Conservation (phyloP, 2,329 filamentous ascomycete genomes). For the Emergomyces africanus region DNA sequence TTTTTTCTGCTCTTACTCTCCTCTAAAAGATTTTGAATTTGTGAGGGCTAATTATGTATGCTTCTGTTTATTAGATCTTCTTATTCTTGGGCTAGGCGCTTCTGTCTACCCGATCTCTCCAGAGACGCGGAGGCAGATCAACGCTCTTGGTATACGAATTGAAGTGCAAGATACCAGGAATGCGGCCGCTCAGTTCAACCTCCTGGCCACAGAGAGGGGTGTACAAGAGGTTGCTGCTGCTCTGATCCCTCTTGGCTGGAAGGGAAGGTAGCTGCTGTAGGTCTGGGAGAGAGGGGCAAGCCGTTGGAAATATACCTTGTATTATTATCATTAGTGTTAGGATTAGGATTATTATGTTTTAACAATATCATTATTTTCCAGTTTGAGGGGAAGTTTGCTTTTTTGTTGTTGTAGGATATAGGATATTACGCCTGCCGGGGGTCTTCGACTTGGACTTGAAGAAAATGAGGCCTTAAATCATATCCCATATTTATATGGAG, state of each 20-base stretch:
- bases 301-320: background rate
- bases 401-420: too few species aligned
- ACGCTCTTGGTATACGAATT: slow-evolving; percentile 66
- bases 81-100: slow-evolving; percentile 78
- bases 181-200: slow-evolving; percentile 85
- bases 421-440: too few species aligned
- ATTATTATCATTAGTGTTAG: background rate
- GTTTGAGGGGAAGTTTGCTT: too few species aligned
- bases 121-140: slow-evolving; percentile 57
- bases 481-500: too few species aligned
- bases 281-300: background rate
- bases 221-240: slow-evolving; percentile 76
- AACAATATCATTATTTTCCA: background rate
- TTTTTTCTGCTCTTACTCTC: background rate
- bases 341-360: background rate
- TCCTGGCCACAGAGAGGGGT: slow-evolving; percentile 87
- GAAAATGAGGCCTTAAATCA: too few species aligned
- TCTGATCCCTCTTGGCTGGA: slow-evolving; percentile 76
- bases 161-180: slow-evolving; percentile 89
- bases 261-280: slow-evolving; percentile 24
- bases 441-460: too few species aligned
- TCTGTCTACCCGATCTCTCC: slow-evolving; percentile 65
- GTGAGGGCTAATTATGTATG: slow-evolving; percentile 3
- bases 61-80: slow-evolving; percentile 47
- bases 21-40: background rate